Conservation (phyloP, 192 early-diverging fungal species). For the Dissophora ornata region DNA sequence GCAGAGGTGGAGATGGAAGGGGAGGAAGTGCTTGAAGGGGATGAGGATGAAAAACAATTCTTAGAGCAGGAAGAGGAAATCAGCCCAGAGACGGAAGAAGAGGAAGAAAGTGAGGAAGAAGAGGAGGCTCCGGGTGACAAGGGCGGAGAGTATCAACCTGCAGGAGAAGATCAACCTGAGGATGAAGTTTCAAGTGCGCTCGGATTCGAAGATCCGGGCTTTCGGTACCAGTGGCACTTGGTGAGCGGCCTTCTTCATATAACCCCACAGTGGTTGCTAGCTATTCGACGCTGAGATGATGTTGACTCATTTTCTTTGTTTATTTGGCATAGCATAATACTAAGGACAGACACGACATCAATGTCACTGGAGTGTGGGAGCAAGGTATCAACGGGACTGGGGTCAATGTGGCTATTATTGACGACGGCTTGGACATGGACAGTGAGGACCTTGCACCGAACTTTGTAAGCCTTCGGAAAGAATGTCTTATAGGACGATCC, state of each 20-base stretch:
- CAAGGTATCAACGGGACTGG: slow-evolving; percentile 82
- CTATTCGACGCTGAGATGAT: too few species aligned
- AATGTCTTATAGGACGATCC: background rate
- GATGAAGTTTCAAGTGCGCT: slow-evolving; percentile 32
- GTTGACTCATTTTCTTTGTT: background rate
- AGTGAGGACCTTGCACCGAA: slow-evolving; percentile 86
- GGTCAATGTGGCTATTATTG: slow-evolving; percentile 91
- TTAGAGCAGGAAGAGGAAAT: background rate
- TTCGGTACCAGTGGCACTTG: slow-evolving; percentile 87
- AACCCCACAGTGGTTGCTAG: too few species aligned
- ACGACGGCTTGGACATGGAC: slow-evolving; percentile 93
- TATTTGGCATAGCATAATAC: slow-evolving; percentile 24
- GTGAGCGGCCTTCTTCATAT: slow-evolving; percentile 53
- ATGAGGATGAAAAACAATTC: slow-evolving; percentile 7
- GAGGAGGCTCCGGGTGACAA: background rate
- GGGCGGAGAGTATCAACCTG: slow-evolving; percentile 26
- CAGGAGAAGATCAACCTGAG: slow-evolving; percentile 19
- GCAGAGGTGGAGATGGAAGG: slow-evolving; percentile 2
- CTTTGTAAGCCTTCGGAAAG: slow-evolving; percentile 73
- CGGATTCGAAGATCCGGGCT: slow-evolving; percentile 76
- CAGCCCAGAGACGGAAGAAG: background rate
- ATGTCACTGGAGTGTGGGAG: slow-evolving; percentile 92
- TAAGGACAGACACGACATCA: slow-evolving; percentile 82
- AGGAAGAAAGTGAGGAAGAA: slow-evolving; percentile 1
- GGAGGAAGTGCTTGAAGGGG: slow-evolving; percentile 1